Conservation (phyloP, 306 rosid genomes). For the Crotalaria pallida region DNA sequence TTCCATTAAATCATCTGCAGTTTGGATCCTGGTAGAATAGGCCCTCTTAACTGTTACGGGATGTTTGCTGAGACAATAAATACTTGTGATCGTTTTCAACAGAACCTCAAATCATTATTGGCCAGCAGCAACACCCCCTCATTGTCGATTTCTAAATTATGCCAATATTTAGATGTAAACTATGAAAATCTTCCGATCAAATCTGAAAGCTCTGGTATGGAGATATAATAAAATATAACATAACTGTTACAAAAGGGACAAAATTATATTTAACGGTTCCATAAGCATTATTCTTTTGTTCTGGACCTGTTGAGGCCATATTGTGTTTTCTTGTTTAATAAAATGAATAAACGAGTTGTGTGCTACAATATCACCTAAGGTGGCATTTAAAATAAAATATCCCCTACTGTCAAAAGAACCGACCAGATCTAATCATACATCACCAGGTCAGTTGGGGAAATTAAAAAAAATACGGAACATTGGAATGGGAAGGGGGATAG, state of each 20-base stretch:
- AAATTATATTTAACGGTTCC: slow-evolving; percentile 31
- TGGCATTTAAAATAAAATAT: slow-evolving; percentile 27
- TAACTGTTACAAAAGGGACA: slow-evolving; percentile 12
- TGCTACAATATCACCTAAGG: slow-evolving; percentile 33
- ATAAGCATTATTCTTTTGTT: slow-evolving; percentile 33
- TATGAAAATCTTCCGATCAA: background rate
- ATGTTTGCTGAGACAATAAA: no score
- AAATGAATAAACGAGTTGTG: slow-evolving; percentile 72
- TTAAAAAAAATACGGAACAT: no score
- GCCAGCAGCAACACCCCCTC: no score
- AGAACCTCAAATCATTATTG: no score
- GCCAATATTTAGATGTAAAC: background rate
- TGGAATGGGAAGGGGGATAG: no score
- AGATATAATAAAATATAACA: slow-evolving; percentile 12
- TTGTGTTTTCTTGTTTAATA: slow-evolving; percentile 26
- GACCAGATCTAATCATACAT: no score
- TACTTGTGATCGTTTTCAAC: no score
- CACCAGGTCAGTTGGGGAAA: no score
- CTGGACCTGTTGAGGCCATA: slow-evolving; percentile 25
- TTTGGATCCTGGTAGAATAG: no score
- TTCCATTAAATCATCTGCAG: no score
- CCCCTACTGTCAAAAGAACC: background rate
- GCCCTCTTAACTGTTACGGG: no score
- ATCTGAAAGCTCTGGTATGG: background rate
- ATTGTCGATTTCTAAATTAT: no score